Percentiles rank a stretch among this genome's conserved stretches.
phyloP scores from a whole-genome alignment of 345 rosid species.

The Eucalyptus shirleyi region DNA sequence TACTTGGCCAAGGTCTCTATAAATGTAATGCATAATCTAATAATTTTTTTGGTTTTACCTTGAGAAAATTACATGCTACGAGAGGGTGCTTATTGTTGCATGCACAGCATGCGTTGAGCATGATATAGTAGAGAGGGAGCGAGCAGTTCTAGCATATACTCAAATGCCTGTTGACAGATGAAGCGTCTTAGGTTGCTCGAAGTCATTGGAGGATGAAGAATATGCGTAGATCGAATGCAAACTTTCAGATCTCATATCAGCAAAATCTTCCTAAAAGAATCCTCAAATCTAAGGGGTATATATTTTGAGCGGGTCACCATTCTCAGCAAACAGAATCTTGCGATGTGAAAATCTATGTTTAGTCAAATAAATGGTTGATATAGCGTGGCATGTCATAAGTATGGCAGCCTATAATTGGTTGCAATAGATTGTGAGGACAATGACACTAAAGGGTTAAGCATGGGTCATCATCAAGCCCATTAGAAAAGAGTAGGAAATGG shows the following conservation, averaged over 20 bases:
- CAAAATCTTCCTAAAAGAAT: not conserved
- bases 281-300: not conserved
- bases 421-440: not conserved
- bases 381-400: not conserved
- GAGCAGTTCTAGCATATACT: not conserved
- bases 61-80: not conserved
- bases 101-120: not conserved
- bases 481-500: not conserved
- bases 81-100: not conserved
- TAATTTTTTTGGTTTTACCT: not conserved
- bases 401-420: not conserved
- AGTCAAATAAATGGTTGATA: not conserved
- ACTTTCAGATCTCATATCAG: not conserved
- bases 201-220: not conserved
- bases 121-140: not conserved
- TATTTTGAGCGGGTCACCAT: not conserved
- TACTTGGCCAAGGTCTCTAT: not conserved
- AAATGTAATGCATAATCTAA: not conserved
- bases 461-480: not conserved
- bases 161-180: not conserved
- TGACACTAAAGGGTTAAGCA: not conserved
- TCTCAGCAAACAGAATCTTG: not conserved
- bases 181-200: not conserved
- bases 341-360: not conserved
- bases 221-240: not conserved